Evolutionary conservation across 2,329 filamentous ascomycete species (phyloP).

Genomic region (Neoascochyta sp.): DNA sequence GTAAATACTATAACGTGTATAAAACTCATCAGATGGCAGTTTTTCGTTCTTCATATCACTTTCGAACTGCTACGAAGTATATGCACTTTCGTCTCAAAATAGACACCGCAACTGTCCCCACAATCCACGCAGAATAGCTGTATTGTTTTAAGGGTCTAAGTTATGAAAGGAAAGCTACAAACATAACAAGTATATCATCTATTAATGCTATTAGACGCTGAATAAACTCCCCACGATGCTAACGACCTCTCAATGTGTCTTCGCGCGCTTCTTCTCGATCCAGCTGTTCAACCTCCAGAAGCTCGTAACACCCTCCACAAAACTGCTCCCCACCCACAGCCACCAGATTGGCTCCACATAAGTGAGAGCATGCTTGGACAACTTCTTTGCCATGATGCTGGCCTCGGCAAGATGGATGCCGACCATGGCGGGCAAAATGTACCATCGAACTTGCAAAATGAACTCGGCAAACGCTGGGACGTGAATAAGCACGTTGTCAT

Average conservation of each 20-base stretch:
- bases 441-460: constrained; percentile 57
- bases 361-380: constrained; percentile 53
- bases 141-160: too few species aligned
- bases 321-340: constrained; percentile 50
- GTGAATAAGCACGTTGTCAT: constrained; percentile 44
- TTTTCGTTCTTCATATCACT: too few species aligned
- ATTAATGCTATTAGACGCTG: too few species aligned
- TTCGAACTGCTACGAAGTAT: too few species aligned
- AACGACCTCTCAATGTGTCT: constrained; percentile 35
- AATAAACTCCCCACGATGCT: too few species aligned
- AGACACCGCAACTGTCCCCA: too few species aligned
- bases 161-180: too few species aligned
- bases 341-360: constrained; percentile 50
- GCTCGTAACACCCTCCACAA: constrained; percentile 53
- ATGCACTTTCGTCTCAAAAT: too few species aligned
- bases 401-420: constrained; percentile 64
- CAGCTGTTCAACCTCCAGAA: constrained; percentile 40
- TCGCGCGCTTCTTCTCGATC: constrained; percentile 28
- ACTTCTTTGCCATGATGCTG: constrained; percentile 45
- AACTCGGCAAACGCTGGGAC: constrained; percentile 56
- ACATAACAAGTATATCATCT: too few species aligned
- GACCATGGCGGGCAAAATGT: constrained; percentile 58
- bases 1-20: too few species aligned
- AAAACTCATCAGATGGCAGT: too few species aligned
- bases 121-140: too few species aligned